Conservation (phyloP, 192 early-diverging fungal genomes). For the Linnemannia zychae region DNA sequence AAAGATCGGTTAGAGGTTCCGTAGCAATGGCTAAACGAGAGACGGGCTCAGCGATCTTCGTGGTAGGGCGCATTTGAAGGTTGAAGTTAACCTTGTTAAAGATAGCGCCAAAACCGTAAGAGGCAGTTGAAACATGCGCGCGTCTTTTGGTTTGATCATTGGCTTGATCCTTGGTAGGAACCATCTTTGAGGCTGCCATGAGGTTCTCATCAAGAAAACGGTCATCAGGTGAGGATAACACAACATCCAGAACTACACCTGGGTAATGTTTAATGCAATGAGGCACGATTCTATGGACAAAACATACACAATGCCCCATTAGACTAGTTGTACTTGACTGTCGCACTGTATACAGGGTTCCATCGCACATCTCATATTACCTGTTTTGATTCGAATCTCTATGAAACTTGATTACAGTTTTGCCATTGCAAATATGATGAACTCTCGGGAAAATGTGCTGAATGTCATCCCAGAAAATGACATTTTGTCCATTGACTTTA, state of each 20-base stretch:
- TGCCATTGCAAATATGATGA: conserved; percentile 1
- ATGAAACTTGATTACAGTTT: not conserved
- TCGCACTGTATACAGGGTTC: too few relatives aligned
- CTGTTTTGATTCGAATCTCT: not conserved
- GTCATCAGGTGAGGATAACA: not conserved
- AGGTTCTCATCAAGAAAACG: conserved; percentile 3
- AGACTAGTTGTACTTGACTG: not conserved
- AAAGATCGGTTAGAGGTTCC: too few relatives aligned
- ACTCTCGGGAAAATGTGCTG: conserved; percentile 16
- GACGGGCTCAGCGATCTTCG: too few relatives aligned
- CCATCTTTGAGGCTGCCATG: too few relatives aligned
- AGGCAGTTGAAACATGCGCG: too few relatives aligned
- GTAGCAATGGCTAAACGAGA: too few relatives aligned
- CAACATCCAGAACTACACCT: conserved; percentile 19
- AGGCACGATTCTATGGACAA: conserved; percentile 6
- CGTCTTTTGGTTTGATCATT: too few relatives aligned
- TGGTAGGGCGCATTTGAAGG: too few relatives aligned
- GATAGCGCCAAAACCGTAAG: too few relatives aligned
- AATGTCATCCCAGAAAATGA: conserved; percentile 27
- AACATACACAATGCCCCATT: not conserved
- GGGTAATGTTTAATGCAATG: conserved; percentile 16
- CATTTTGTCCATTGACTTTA: conserved; percentile 11
- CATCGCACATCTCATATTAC: too few relatives aligned
- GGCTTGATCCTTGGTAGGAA: too few relatives aligned
- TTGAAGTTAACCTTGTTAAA: too few relatives aligned